These are phyloP conservation scores for Paramyrothecium roridum DNA, from an alignment of 2,329 filamentous ascomycete genomes.

Conservation along the genomic window DNA sequence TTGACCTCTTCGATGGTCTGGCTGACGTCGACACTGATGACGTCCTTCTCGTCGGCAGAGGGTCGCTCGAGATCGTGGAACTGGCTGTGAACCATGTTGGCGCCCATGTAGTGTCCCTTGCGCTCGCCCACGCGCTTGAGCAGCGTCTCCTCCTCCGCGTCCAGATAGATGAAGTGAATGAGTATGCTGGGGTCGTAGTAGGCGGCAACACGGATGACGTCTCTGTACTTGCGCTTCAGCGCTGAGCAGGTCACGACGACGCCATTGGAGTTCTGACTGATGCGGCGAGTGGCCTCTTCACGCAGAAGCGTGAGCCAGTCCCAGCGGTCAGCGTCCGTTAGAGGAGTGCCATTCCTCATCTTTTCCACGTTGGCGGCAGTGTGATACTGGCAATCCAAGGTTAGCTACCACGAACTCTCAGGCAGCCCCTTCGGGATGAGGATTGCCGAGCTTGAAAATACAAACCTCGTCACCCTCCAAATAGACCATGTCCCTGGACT, in stretches of 20 bases:
- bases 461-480: slow-evolving; percentile 77
- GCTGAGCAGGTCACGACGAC: slow-evolving; percentile 97
- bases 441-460: slow-evolving; percentile 8
- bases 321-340: slow-evolving; percentile 94
- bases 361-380: slow-evolving; percentile 80
- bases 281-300: slow-evolving; percentile 58
- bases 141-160: slow-evolving; percentile 72
- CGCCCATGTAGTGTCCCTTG: slow-evolving; percentile 91
- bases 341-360: slow-evolving; percentile 78
- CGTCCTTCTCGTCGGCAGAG: slow-evolving; percentile 64
- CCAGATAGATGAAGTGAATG: slow-evolving; percentile 91
- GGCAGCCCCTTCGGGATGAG: background rate
- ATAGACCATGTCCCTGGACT: slow-evolving; percentile 63
- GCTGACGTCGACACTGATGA: slow-evolving; percentile 69
- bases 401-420: slow-evolving; percentile 13
- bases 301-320: slow-evolving; percentile 87
- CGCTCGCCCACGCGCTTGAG: slow-evolving; percentile 71
- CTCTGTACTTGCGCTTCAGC: slow-evolving; percentile 94
- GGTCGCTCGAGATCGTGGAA: slow-evolving; percentile 86
- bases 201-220: slow-evolving; percentile 78
- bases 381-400: slow-evolving; percentile 58
- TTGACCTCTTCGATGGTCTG: slow-evolving; percentile 56
- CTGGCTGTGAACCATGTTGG: slow-evolving; percentile 91
- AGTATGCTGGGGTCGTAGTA: slow-evolving; percentile 71
- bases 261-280: slow-evolving; percentile 58